Base-by-base conservation (phyloP, 2,329 filamentous ascomycete species). In the Aspergillus aculeatinus region DNA sequence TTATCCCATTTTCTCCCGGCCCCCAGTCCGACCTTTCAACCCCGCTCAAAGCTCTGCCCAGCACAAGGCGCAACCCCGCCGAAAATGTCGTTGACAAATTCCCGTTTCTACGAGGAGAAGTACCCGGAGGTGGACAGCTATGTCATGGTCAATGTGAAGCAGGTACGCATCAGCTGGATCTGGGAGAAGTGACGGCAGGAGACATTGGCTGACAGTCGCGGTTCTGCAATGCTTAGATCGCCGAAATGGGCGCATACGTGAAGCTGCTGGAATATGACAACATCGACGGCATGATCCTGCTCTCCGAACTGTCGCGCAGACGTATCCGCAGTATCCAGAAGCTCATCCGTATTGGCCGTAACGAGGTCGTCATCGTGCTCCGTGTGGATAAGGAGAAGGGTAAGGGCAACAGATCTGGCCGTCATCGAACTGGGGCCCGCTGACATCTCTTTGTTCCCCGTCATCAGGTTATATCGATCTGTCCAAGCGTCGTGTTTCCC, bases 101-200 rank as follows among this genome's bases (percentile, higher is more conserved):
- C 91, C 81, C 92, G 92, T 74, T 97, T 96, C 81, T 97, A 96
- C 79, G 92, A 96, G 85, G 92, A 96, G 82, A 96, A 96, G 81
- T 97, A 90, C 75, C 92, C 92, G 61, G 95, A 98, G 85, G 94
- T 99, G 77, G 95, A 99, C 82, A 96, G 92, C 85, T 98, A 97
- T 81, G 96, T 99, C 77, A 99, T 99, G 95, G 95, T 99, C 78
- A 99, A 98, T 80, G 95, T 98, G 73, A 96, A 96, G 87, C 92
- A 96, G 88, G 90, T 93, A 76, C 48, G 73, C 14, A 51, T 57
- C 25, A 14, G 54, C 9, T 57, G 52, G 60, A 39, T 27, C 50
- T 19, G 48, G 58, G 51, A 35, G 27, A 19, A 33, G 23, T 25
- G 19, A 14, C 6, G 1, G n/a, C 16, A 27, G 49, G 27, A 27